Evolutionary conservation across 2,329 filamentous ascomycete genomes (phyloP), one percentile per base, ranked within the genome.

Genomic region (Paramyrothecium sp.): DNA sequence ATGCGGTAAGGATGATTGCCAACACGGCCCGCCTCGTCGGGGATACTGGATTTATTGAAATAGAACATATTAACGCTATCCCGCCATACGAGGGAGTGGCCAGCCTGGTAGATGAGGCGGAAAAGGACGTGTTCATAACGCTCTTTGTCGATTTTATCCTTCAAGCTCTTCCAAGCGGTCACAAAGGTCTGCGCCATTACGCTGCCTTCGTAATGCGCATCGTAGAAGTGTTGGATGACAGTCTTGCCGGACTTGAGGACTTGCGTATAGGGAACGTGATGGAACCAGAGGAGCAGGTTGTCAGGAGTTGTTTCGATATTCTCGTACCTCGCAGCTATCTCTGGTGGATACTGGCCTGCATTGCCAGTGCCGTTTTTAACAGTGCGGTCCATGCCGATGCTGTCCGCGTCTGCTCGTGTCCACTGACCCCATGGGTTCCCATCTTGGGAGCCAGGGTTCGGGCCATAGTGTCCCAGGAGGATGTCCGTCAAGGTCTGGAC

Each of bases 371-470:
- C 89, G 54, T 88, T 91, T 58, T 73, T 75, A 0, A 89, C 83
- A 0, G 88, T 90, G 12, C 89, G 81, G 63, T 91, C 88, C 88
- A 91, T 91, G 1, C 89, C 88, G 55, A 91, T 84, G 4, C 76
- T 77, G 20, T 74, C 62, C 0, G 68, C 67, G 59, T 89, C 84
- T 1, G 88, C 88, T 3, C 88, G 82, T 1, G 88, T 90, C 65
- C 88, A 91, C 67, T 89, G 87, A 11, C 88, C 88, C 85, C 85
- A 90, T 2, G 81, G 81, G 62, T 89, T 90, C 63, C 78, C 78
- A 60, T 91, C 88, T 65, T 88, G 84, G 0, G 83, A 85, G 10
- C 80, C 83, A 2, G 88, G 87, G 57, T 86, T 89, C 0, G 89
- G 87, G 0, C 89, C 88, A 65, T 83, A 89, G 71, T 90, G 58